A percentile compares a stretch with the other conserved stretches of the same genome.
Conservation (phyloP, 768 basidiomycete species). For the Asterophora lycoperdoides region DNA sequence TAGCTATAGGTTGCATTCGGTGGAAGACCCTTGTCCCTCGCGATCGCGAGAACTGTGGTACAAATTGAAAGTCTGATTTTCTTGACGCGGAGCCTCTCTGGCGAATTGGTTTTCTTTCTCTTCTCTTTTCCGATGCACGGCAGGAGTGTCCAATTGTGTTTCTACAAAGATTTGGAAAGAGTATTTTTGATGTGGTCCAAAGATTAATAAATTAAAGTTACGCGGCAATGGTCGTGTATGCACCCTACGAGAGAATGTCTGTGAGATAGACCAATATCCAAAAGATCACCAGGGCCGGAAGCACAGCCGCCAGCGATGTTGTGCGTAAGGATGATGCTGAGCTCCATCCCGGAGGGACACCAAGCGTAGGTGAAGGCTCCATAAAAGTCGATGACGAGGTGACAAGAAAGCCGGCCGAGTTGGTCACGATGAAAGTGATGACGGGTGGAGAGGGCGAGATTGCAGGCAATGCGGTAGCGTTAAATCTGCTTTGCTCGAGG, state of each 20-base stretch:
- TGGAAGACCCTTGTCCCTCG: too few species aligned
- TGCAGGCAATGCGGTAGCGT: constrained; percentile 53
- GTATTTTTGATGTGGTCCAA: neutral
- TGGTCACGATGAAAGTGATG: constrained; percentile 54
- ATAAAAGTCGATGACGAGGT: constrained; percentile 51
- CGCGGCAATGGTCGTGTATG: neutral
- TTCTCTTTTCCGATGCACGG: too few species aligned
- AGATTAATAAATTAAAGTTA: neutral
- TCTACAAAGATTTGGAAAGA: too few species aligned
- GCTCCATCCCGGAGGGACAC: constrained; percentile 60
- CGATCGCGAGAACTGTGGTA: too few species aligned
- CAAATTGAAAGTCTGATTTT: too few species aligned
- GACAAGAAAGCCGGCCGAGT: constrained; percentile 45
- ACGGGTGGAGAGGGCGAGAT: constrained; percentile 48
- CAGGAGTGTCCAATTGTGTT: too few species aligned
- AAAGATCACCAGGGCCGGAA: constrained; percentile 12
- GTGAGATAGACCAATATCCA: constrained; percentile 18
- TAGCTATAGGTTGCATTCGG: too few species aligned
- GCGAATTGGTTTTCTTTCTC: too few species aligned
- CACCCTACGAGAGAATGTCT: constrained; percentile 8
- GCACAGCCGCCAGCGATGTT: constrained; percentile 14
- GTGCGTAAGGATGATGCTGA: constrained; percentile 15
- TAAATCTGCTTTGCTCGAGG: constrained; percentile 37
- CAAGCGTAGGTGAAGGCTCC: constrained; percentile 49
- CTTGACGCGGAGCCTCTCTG: too few species aligned